Base-by-base conservation (phyloP, 1,139 yeast species). In the Kodamaea derodonti region DNA sequence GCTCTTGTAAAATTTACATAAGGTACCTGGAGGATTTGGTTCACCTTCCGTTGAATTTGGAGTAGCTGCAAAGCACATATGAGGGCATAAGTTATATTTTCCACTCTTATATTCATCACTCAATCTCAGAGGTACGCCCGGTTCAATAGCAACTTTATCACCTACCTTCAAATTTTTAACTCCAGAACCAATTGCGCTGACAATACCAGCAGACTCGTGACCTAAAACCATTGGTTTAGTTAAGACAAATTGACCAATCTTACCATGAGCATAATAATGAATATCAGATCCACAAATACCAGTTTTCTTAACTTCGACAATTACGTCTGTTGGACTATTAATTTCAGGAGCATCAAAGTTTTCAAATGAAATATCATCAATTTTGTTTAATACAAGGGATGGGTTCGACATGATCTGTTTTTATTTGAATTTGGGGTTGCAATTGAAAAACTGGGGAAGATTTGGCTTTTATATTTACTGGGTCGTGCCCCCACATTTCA, bases 241-340 rank as follows among this genome's bases (percentile, higher is more conserved):
- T 51, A 83, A 75, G 5, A 75, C 72, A 45, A 80, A 82, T 14
- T 78, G 74, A 13, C 95, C 95, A 51, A 86, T 84, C 41, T 72
- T 71, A 18, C 95, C 95, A 46, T 81, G 84, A 32, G 79, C 75
- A 52, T 80, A 85, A 67, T 82, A 87, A 53, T 86, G 95, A 42
- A 85, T 83, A 56, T 85, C 95, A 4, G 88, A 80, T 4, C 95
- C 95, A 58, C 96, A 87, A 42, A 87, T 80, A 33, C 96, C 96
- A 0, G 95, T 87, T 47, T 73, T 67, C 54, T 79, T 80, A 46
- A 87, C 83, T 36, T 80, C 80, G 18, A 87, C 77, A 47, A 83
- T 74, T 30, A 87, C 95, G 43, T 78, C 84, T 47, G 76, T 76
- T 30, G 83, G 80, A 42, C 78, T 80, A 8, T 54, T 52, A 42